Base-by-base conservation (phyloP, 2,329 filamentous ascomycete species). In the Rhinocladiella similis region DNA sequence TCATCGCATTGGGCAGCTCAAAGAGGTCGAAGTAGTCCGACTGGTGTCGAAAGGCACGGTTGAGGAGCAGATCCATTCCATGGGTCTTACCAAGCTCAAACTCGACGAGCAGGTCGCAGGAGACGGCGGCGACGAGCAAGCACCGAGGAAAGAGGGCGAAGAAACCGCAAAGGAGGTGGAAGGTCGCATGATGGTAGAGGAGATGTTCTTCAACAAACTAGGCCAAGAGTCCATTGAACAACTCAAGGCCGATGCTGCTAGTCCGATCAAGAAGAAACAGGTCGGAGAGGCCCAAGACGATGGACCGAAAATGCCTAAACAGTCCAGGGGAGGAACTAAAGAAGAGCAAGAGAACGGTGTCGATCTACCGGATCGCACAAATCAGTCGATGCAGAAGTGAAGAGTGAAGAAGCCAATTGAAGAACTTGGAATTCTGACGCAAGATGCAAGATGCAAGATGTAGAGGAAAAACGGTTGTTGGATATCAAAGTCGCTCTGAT, bases 61-160 rank as follows among this genome's bases (percentile, higher is more conserved):
- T 25, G 94, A 99, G 72, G 92, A 97, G 73, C 87, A 96, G 58
- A 95, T 99, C 50, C 89, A 93, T 73, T 88, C 89, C 45, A 84
- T 97, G 0, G 96, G 94, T 38, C 84, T 93, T 73, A 95, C 91
- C 66, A 99, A 99, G 77, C 80, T 99, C 55, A 90, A 91, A 67
- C 83, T 99, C 22, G 94, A 97, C 69, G 84, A 87, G 60, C 80
- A 86, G 56, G 85, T 90, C 25, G 83, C 83, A 6, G 87, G 85
- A 1, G 83, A 82, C 35, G 83, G 80, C 39, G 73, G 71, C 18
- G 56, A 59, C 19, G 63, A 63, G 53, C 50, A 56, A 25, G 46
- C 55, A 20, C 47, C 55, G 7, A 25, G 25, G 35, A 56, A 61
- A 47, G 57, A 63, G 3, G 56, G 35, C 18, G 59, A 63, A 51